Evolutionary conservation across 1,139 yeast species (phyloP).

Genomic region (Entelexis paramagnoliae): DNA sequence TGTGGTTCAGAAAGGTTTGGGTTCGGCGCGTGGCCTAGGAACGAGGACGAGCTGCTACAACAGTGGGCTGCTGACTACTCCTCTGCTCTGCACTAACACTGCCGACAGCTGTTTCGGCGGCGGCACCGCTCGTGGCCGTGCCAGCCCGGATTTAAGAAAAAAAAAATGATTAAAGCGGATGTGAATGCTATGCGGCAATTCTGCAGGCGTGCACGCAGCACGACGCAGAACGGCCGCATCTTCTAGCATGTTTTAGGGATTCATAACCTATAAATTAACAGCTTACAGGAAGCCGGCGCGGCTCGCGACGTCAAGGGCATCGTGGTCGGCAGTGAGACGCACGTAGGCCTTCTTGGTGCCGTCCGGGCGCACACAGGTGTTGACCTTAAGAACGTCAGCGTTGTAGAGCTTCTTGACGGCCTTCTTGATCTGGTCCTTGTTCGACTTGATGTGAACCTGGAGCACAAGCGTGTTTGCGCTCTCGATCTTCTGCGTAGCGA

Average conservation of each 20-base stretch:
- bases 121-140: too few relatives aligned
- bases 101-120: too few relatives aligned
- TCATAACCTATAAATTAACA: constrained; percentile 19
- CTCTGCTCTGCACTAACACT: too few relatives aligned
- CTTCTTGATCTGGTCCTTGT: constrained; percentile 96
- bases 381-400: constrained; percentile 86
- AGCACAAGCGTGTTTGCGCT: constrained; percentile 98
- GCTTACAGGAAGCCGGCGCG: constrained; percentile 74
- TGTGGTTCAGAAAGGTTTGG: too few relatives aligned
- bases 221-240: not conserved
- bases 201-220: not conserved
- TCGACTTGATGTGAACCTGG: constrained; percentile 94
- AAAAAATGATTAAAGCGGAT: not conserved
- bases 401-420: constrained; percentile 98
- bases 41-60: too few relatives aligned
- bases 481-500: constrained; percentile 99
- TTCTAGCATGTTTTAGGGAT: constrained; percentile 5
- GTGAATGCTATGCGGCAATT: not conserved
- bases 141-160: too few relatives aligned
- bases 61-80: too few relatives aligned
- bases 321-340: constrained; percentile 98
- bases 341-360: constrained; percentile 99
- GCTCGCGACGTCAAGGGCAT: constrained; percentile 99
- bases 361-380: constrained; percentile 96
- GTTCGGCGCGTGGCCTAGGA: too few relatives aligned